Base-by-base conservation (phyloP, 2,329 filamentous ascomycete genomes). In the Penicillium brevicompactum region DNA sequence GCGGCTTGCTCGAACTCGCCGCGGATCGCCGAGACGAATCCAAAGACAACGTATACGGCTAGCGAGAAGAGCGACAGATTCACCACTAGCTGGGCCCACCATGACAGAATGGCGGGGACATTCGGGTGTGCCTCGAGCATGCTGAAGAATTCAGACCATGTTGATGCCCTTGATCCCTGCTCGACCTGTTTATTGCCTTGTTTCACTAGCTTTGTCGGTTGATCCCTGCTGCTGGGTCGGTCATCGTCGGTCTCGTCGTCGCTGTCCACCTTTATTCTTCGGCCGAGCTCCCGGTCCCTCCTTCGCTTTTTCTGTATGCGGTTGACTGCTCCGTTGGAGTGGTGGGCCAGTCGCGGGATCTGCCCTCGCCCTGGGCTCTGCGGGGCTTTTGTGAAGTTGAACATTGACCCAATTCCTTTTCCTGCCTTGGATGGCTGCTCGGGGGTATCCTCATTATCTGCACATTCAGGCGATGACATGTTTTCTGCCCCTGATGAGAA, bases 1-100 rank as follows among this genome's bases (percentile, higher is more conserved):
- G 88, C 86, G 34, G 89, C 89, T 49, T 88, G 84, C 57, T 86
- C 80, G 32, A 96, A 87, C 70, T 97, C 92, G 22, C 83, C 81
- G 13, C 87, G 86, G 49, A 94, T 85, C 8, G 89, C 88, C 13
- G 81, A 78, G 61, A 90, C 84, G 63, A 91, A 83, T 1, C 83
- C 80, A 76, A 87, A 91, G 32, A 90, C 79, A 42, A 91, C 78
- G 72, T 88, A 93, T 40, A 82, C 76, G 4, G 74, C 73, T 1
- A 81, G 65, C 11, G 72, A 72, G 32, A 81, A 77, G 22, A 84
- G 70, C 48, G 78, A 75, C 43, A 78, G 65, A 54, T 83, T 83
- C 53, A 82, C 77, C 32, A 77, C 66, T 45, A 89, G 76, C 67
- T 89, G 86, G 11, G 85, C 81, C 74, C 87, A 89, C 74, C 80